These are phyloP conservation scores for Galium porrigens DNA, from an alignment of 305 asterid genomes.

Conservation along the genomic window DNA sequence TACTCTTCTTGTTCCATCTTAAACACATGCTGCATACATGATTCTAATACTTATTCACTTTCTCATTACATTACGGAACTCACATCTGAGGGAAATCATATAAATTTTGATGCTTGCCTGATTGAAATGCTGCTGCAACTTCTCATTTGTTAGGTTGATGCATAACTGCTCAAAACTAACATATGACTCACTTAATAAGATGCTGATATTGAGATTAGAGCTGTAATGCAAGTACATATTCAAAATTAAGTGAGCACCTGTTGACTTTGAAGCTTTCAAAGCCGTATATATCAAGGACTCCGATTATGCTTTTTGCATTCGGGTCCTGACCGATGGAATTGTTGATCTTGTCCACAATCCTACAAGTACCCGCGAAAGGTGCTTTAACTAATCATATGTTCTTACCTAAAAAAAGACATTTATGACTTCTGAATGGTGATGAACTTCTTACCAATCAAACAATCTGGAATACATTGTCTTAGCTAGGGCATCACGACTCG, in stretches of 20 bases:
- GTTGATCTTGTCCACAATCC: constrained; percentile 93
- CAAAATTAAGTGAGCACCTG: constrained; percentile 31
- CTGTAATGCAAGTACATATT: neutral
- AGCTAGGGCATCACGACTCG: constrained; percentile 89
- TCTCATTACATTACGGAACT: constrained; percentile 4
- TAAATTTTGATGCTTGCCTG: constrained; percentile 34
- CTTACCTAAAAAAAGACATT: neutral
- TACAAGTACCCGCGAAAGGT: constrained; percentile 17
- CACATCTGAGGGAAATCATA: constrained; percentile 8
- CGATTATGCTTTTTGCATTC: constrained; percentile 68
- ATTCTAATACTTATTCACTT: constrained; percentile 16
- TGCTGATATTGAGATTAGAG: constrained; percentile 19
- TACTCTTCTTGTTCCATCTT: constrained; percentile 97
- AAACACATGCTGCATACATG: constrained; percentile 64
- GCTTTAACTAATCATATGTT: neutral
- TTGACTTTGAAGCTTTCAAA: constrained; percentile 89
- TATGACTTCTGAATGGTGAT: neutral
- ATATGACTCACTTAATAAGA: constrained; percentile 10
- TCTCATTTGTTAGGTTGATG: constrained; percentile 83
- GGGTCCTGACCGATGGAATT: constrained; percentile 85
- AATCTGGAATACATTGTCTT: constrained; percentile 87
- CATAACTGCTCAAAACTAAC: constrained; percentile 84
- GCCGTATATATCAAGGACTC: constrained; percentile 86
- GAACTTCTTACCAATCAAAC: constrained; percentile 59
- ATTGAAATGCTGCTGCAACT: constrained; percentile 94